Evolutionary conservation across 768 basidiomycete genomes (phyloP), one percentile per base, ranked within the genome.

Genomic region (Suillus lakei): DNA sequence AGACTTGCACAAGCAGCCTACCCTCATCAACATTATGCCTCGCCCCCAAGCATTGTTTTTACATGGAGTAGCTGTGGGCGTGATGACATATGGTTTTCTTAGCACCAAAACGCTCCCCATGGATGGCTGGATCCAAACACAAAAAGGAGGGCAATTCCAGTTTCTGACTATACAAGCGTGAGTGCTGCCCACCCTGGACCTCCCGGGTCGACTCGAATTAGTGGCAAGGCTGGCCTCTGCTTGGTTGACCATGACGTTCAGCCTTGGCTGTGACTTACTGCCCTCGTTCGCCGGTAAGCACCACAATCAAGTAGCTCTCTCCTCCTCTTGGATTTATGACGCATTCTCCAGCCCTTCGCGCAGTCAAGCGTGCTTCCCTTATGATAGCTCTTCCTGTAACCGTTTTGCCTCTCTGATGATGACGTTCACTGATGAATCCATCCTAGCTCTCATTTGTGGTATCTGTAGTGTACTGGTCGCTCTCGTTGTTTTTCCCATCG

Each of bases 101-200:
- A 56, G 66, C 23, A 34, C 78, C 18, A 41, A 32, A 21, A 30
- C 36, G 1, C 43, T 64, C 10, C 62, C 67, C 21, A 65, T 79
- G 6, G 70, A 74, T 61, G 63, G 64, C 1, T 78, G 75, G 67
- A 82, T 88, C 1, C 44, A 21, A 13, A 63, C 68, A 3, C 86
- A 85, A 69, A 85, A 83, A 67, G 90, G 90, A 2, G 91, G 91
- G 0, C 86, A 88, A 68, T 84, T 83, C 55, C 89, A 90, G 73
- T 95, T 86, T 71, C 78, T 95, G 62, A 95, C 93, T 0, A 91
- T 93, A 69, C 87, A 92, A 76, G 91, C 91, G 92, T 88, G 66
- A 23, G 83, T 71, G 23, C 9, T 23, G 12, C 12, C n/a, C 28
- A 28, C 39, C 2, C n/a, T 51, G 46, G 5, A 16, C 23, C 2